These are phyloP conservation scores for Sclerotinia borealis DNA, from an alignment of 2,329 filamentous ascomycete species.

Conservation along the genomic window DNA sequence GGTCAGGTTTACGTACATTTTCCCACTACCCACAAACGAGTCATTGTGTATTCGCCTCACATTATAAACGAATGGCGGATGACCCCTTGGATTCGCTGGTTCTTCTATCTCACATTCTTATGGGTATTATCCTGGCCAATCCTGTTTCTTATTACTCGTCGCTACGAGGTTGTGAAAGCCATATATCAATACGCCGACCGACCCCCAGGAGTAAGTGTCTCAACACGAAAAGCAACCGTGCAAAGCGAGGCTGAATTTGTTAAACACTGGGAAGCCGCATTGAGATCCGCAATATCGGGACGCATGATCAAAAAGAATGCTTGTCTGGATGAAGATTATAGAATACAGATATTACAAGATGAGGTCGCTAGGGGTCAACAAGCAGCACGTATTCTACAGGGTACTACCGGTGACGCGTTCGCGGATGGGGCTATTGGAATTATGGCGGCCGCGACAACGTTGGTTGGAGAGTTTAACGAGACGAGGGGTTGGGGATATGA, in stretches of 20 bases:
- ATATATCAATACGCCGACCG: conserved; percentile 39
- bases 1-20: conserved; percentile 55
- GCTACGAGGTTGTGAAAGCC: conserved; percentile 57
- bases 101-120: conserved; percentile 61
- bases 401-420: conserved; percentile 34
- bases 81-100: conserved; percentile 54
- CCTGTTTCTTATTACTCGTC: conserved; percentile 60
- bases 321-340: conserved; percentile 51
- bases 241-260: conserved; percentile 52
- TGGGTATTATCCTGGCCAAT: conserved; percentile 68
- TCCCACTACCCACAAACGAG: conserved; percentile 47
- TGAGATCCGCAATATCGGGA: conserved; percentile 53
- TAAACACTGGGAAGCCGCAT: conserved; percentile 54
- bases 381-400: conserved; percentile 13
- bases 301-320: conserved; percentile 42
- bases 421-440: conserved; percentile 39
- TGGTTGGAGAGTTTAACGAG: conserved; percentile 21
- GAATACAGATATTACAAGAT: conserved; percentile 38
- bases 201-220: not conserved
- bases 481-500: conserved; percentile 27
- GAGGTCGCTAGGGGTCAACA: conserved; percentile 20
- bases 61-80: conserved; percentile 59
- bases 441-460: conserved; percentile 39
- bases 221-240: conserved; percentile 19
- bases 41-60: conserved; percentile 60